A percentile compares a stretch with the other conserved stretches of the same genome.
Evolutionary conservation across 495 filamentous ascomycete species (phyloP).

Genomic region (Pseudoneurospora amorphoporcata): DNA sequence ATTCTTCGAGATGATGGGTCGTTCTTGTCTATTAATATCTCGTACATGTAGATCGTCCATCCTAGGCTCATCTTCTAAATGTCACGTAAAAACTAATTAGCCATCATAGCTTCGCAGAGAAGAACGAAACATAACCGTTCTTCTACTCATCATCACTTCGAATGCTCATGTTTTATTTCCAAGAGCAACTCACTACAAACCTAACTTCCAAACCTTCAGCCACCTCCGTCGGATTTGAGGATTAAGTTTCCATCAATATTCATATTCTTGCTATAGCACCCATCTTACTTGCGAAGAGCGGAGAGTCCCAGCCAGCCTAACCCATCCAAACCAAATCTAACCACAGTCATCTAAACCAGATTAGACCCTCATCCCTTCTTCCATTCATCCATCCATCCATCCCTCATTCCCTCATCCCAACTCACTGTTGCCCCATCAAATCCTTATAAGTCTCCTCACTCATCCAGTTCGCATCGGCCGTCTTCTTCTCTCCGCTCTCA

Average conservation of each 20-base stretch:
- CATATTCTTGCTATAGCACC: background rate
- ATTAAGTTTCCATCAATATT: background rate
- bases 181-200: background rate
- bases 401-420: background rate
- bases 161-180: too few species aligned
- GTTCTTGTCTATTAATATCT: too few species aligned
- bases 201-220: background rate
- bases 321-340: background rate
- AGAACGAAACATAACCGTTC: too few species aligned
- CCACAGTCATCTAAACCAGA: background rate
- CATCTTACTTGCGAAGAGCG: background rate
- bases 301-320: background rate
- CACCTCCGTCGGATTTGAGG: too few species aligned
- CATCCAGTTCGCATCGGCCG: background rate
- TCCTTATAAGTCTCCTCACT: background rate
- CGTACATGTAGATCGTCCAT: background rate
- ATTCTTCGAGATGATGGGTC: too few species aligned
- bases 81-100: background rate
- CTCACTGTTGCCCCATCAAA: background rate
- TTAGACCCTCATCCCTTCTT: background rate
- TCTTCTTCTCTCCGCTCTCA: background rate
- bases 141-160: too few species aligned
- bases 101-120: background rate
- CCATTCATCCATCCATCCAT: background rate
- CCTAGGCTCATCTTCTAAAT: background rate